Evolutionary conservation across 257 asterid species (phyloP).

Genomic region (Asclepias syriaca): DNA sequence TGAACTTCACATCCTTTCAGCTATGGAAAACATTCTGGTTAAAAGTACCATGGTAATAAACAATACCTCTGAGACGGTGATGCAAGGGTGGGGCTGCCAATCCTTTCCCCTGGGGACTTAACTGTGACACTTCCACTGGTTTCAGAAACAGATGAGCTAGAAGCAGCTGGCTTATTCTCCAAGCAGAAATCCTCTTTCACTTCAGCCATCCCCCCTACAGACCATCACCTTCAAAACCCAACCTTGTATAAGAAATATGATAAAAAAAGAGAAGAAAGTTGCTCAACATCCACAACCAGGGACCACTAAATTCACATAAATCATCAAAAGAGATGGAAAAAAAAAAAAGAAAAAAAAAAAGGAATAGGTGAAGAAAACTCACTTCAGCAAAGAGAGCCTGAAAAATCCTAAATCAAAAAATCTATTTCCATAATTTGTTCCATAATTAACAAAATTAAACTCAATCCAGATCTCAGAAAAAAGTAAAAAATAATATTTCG

Average conservation of each 20-base stretch:
- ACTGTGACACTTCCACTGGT: constrained; percentile 54
- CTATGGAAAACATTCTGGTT: not conserved
- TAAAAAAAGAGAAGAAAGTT: constrained; percentile 9
- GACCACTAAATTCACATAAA: constrained; percentile 12
- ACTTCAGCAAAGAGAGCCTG: constrained; percentile 16
- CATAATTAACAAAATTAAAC: constrained; percentile 22
- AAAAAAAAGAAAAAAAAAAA: not conserved
- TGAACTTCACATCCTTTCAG: not conserved
- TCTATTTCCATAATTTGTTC: not conserved
- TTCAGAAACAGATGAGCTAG: constrained; percentile 89
- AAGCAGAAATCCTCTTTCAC: constrained; percentile 49
- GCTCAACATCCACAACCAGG: constrained; percentile 7
- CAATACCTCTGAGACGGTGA: constrained; percentile 77
- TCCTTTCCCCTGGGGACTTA: constrained; percentile 58
- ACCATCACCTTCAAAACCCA: constrained; percentile 35
- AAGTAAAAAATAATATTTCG: constrained; percentile 14
- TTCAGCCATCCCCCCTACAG: constrained; percentile 51
- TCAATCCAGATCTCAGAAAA: constrained; percentile 44
- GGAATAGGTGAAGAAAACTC: not conserved
- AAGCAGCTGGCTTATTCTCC: constrained; percentile 72
- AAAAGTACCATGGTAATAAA: constrained; percentile 4
- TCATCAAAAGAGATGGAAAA: not conserved
- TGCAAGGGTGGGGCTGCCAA: constrained; percentile 62
- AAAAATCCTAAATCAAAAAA: constrained; percentile 19
- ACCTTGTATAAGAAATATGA: not conserved